phyloP scores from a whole-genome alignment of 202 grass and related monocot species.

The Digitaria exilis region DNA sequence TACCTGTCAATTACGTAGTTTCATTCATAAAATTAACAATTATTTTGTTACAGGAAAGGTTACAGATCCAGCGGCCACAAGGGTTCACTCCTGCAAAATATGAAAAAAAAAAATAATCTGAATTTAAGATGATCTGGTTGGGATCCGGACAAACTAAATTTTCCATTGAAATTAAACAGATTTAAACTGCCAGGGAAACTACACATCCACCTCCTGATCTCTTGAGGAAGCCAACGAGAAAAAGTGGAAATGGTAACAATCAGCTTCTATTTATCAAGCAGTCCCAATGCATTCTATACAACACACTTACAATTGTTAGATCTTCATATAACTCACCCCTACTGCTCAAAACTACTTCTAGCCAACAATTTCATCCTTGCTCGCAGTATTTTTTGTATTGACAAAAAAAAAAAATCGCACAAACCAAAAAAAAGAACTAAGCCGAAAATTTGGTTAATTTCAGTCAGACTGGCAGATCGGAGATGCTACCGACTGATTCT shows the following conservation, averaged over 20 bases:
- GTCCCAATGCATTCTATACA: slow-evolving; percentile 42
- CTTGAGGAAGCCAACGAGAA: not conserved
- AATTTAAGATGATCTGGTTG: not conserved
- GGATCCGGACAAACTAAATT: not conserved
- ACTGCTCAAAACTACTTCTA: slow-evolving; percentile 43
- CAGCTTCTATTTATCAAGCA: slow-evolving; percentile 43
- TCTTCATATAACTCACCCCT: slow-evolving; percentile 9
- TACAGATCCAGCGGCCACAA: not conserved
- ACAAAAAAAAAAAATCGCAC: slow-evolving; percentile 49
- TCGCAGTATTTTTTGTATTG: slow-evolving; percentile 30
- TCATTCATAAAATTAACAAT: not conserved
- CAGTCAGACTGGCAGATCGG: slow-evolving; percentile 67
- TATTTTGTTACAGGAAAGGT: not conserved
- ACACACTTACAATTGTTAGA: slow-evolving; percentile 39
- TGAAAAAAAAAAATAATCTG: too few species aligned
- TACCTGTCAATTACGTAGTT: not conserved
- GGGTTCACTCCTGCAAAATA: not conserved
- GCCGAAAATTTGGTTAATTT: too few species aligned
- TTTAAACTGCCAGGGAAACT: not conserved
- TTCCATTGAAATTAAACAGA: not conserved
- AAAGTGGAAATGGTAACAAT: slow-evolving; percentile 30
- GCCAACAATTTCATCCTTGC: slow-evolving; percentile 28
- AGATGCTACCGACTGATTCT: slow-evolving; percentile 73
- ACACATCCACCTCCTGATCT: not conserved
- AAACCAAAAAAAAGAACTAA: not conserved